Evolutionary conservation across 148 eudicot genomes (phyloP).

Genomic region (Arbutus unedo): DNA sequence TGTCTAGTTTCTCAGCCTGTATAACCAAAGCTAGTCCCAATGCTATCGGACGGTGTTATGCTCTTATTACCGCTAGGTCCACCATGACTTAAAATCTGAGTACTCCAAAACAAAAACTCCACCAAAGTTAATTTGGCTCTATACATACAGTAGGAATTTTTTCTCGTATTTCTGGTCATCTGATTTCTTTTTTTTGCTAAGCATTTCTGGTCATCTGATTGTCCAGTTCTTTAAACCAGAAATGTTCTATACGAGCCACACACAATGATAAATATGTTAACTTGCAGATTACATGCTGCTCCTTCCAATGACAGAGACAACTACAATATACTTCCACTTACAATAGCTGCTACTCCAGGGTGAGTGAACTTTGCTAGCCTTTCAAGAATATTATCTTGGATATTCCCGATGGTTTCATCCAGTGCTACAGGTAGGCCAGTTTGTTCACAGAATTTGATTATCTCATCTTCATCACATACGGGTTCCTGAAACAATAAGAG

Average conservation of each 20-base stretch:
- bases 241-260: background rate
- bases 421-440: constrained; percentile 89
- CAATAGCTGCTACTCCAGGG: constrained; percentile 84
- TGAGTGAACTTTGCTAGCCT: constrained; percentile 61
- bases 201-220: constrained; percentile 7
- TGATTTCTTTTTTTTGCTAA: background rate
- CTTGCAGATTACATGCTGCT: background rate
- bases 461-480: constrained; percentile 64
- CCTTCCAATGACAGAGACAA: background rate
- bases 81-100: background rate
- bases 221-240: background rate
- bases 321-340: constrained; percentile 37
- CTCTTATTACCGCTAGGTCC: background rate
- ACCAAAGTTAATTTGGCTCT: background rate
- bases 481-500: constrained; percentile 67
- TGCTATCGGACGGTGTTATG: background rate
- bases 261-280: background rate
- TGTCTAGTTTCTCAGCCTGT: no score
- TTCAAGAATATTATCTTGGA: constrained; percentile 50
- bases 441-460: constrained; percentile 79
- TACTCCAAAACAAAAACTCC: background rate
- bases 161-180: background rate
- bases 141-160: background rate
- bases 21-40: no score
- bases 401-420: constrained; percentile 78